These are phyloP conservation scores for Eruca vesicaria DNA, from an alignment of 441 rosid species.

Conservation along the genomic window DNA sequence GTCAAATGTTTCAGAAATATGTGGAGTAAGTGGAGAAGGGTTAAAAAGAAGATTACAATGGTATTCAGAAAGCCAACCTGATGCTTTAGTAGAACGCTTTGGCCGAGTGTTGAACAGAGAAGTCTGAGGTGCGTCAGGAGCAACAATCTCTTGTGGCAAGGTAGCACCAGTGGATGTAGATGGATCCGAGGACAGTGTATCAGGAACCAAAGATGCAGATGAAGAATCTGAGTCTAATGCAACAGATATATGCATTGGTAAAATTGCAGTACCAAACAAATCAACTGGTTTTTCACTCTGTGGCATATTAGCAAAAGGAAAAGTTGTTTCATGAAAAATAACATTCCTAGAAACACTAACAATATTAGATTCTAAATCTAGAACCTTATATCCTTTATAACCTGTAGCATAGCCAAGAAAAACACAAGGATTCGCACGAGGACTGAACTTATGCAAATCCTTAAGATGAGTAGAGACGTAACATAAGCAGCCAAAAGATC, in stretches of 20 bases:
- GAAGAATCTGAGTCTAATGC: not conserved
- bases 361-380: not conserved
- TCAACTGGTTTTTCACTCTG: too few relatives aligned
- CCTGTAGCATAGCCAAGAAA: not conserved
- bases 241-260: not conserved
- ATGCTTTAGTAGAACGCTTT: not conserved
- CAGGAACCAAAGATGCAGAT: not conserved
- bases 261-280: not conserved
- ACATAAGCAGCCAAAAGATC: not conserved
- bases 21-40: not conserved
- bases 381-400: not conserved
- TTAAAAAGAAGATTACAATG: not conserved
- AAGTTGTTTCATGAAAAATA: not conserved
- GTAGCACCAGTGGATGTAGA: not conserved
- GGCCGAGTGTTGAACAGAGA: not conserved
- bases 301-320: not conserved
- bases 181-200: not conserved
- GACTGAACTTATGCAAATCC: not conserved
- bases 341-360: not conserved
- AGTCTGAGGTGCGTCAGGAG: not conserved
- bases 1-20: not conserved
- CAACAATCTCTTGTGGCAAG: not conserved
- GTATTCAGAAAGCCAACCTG: not conserved
- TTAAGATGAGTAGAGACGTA: not conserved
- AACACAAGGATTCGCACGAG: not conserved